Evolutionary conservation across 768 basidiomycete genomes (phyloP).

Genomic region (Panellus pusillus): DNA sequence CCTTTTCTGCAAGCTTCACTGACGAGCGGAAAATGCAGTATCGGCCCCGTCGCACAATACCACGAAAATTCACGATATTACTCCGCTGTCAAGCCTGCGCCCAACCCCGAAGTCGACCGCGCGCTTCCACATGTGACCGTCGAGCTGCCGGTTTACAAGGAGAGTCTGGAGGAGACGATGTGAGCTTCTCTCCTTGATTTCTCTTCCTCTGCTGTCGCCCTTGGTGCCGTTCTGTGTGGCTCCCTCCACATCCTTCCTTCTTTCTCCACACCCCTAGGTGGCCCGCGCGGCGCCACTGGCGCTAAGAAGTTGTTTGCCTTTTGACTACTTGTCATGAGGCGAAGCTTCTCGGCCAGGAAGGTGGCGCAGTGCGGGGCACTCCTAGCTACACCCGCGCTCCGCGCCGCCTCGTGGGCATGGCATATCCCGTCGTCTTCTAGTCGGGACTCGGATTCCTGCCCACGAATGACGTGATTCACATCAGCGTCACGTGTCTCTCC

Average conservation of each 20-base stretch:
- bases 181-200: conserved; percentile 34
- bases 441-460: too few relatives aligned
- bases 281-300: too few relatives aligned
- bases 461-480: too few relatives aligned
- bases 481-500: too few relatives aligned
- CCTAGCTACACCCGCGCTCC: background rate
- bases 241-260: too few relatives aligned
- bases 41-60: conserved; percentile 85
- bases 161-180: conserved; percentile 81
- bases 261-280: too few relatives aligned
- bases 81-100: conserved; percentile 62
- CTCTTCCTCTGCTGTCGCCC: background rate
- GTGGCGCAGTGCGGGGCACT: too few relatives aligned
- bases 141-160: conserved; percentile 88
- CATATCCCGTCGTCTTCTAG: too few relatives aligned
- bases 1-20: conserved; percentile 1
- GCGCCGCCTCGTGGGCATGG: background rate
- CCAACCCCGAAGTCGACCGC: conserved; percentile 63
- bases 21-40: conserved; percentile 31
- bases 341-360: too few relatives aligned
- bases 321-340: too few relatives aligned
- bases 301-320: too few relatives aligned
- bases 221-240: background rate
- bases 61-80: conserved; percentile 85
- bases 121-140: conserved; percentile 74